Conservation (phyloP, 352 stramenopile species). For the Phytophthora cactorum region DNA sequence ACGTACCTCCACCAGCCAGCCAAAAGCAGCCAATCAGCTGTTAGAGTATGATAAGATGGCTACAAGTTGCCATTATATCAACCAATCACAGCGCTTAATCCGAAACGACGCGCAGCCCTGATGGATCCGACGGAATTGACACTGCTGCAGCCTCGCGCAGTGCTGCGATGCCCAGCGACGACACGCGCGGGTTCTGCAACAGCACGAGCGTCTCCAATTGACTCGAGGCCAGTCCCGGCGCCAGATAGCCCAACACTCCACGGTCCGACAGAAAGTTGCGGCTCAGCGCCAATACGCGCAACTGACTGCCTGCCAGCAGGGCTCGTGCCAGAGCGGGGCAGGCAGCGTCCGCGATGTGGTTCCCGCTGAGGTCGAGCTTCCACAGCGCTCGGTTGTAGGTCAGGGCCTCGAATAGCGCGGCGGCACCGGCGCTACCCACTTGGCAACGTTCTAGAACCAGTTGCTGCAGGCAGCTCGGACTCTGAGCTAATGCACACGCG, state of each 20-base stretch:
- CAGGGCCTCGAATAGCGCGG: constrained; percentile 58
- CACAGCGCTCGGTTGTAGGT: constrained; percentile 55
- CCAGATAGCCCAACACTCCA: constrained; percentile 53
- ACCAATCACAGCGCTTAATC: constrained; percentile 41
- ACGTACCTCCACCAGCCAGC: constrained; percentile 21
- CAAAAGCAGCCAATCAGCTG: constrained; percentile 33
- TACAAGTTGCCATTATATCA: constrained; percentile 27
- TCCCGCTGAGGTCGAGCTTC: constrained; percentile 78
- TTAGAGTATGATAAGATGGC: constrained; percentile 2
- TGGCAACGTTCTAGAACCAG: constrained; percentile 73
- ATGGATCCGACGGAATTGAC: neutral
- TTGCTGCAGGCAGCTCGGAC: constrained; percentile 62
- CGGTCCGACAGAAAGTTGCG: constrained; percentile 66
- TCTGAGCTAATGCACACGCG: constrained; percentile 52
- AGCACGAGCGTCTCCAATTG: constrained; percentile 62
- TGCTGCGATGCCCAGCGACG: constrained; percentile 32
- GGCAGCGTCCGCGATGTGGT: constrained; percentile 64
- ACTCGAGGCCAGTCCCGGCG: constrained; percentile 47
- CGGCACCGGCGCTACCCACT: constrained; percentile 56
- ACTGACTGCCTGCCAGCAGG: constrained; percentile 35
- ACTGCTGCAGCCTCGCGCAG: constrained; percentile 29
- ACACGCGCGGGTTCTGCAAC: constrained; percentile 52
- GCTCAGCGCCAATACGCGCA: constrained; percentile 59
- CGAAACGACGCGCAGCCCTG: constrained; percentile 27
- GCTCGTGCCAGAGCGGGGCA: constrained; percentile 44